Evolutionary conservation across 78 protist genomes (phyloP), one percentile per base, ranked within the genome.

Genomic region (Tieghemostelium lacteum): DNA sequence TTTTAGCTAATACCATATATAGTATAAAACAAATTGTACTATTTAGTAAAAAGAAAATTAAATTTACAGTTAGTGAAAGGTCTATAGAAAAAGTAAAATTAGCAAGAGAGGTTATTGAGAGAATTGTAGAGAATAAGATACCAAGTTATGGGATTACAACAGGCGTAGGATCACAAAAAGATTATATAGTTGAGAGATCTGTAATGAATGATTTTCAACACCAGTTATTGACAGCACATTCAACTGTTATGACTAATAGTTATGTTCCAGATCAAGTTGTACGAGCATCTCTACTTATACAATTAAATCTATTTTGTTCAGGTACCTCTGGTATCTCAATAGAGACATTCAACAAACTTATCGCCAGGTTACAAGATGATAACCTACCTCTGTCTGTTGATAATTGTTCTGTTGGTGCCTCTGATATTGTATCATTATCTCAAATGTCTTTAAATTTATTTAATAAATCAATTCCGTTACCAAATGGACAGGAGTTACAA

Each of bases 21-120:
- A 71, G 77, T 33, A 71, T 71, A 7, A 71, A 71, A 71, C 77
- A 71, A 33, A 63, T 71, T 71, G 39, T 33, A 31, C 31, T 45
- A 31, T 71, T 71, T 52, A 63, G 64, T 19, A 71, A 52, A 36
- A 50, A 50, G 50, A 71, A 50, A 33, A 33, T 71, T 6, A 55
- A 55, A 50, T 71, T 71, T 71, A 40, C 14, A 16, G 39, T 71
- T 31, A 28, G 42, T 0, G 77, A 71, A 19, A 71, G 50, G 33
- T 24, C 77, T 0, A 50, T 20, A 24, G 77, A 55, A 5, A 6
- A 28, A 33, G 34, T 71, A 8, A 50, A 42, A 0, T 39, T 50
- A 34, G 28, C 33, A 6, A 71, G 77, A 50, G 31, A 50, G 8
- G 50, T 40, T 71, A 33, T 52, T 8, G 34, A 22, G 1, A 71